Conservation (phyloP, 257 asterid species). For the Dorcoceras hygrometricum region DNA sequence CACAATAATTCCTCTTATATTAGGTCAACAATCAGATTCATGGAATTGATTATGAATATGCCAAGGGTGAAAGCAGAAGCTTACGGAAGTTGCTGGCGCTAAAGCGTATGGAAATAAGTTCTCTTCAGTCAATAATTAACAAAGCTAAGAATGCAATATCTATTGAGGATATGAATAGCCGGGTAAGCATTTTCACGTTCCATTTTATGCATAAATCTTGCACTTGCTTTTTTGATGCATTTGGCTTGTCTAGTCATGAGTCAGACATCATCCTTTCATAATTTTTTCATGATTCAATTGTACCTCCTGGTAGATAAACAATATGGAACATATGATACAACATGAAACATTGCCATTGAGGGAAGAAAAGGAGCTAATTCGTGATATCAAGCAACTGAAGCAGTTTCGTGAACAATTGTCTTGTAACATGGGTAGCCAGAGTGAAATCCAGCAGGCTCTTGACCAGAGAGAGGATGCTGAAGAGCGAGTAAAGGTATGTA, state of each 20-base stretch:
- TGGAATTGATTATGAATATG: conserved; percentile 69
- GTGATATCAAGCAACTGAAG: conserved; percentile 91
- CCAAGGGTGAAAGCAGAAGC: conserved; percentile 57
- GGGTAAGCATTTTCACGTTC: conserved; percentile 43
- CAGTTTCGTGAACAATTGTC: conserved; percentile 84
- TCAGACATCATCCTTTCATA: background rate
- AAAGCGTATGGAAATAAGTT: conserved; percentile 79
- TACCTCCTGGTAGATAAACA: conserved; percentile 47
- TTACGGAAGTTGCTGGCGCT: conserved; percentile 60
- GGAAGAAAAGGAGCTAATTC: conserved; percentile 81
- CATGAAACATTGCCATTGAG: conserved; percentile 84
- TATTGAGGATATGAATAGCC: conserved; percentile 69
- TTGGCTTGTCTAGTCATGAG: conserved; percentile 14
- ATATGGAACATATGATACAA: conserved; percentile 71
- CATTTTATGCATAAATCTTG: conserved; percentile 2
- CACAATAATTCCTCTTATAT: conserved; percentile 18
- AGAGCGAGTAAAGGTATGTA: conserved; percentile 67
- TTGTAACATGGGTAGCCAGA: conserved; percentile 81
- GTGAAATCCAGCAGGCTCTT: conserved; percentile 85
- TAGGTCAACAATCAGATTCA: conserved; percentile 69
- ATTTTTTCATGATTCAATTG: conserved; percentile 15
- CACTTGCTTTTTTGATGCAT: conserved; percentile 4
- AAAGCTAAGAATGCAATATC: conserved; percentile 93
- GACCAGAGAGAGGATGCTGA: conserved; percentile 73
- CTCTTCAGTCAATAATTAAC: conserved; percentile 69